These are phyloP conservation scores for Theileria equi DNA, from an alignment of 169 alveolate genomes.

Conservation along the genomic window DNA sequence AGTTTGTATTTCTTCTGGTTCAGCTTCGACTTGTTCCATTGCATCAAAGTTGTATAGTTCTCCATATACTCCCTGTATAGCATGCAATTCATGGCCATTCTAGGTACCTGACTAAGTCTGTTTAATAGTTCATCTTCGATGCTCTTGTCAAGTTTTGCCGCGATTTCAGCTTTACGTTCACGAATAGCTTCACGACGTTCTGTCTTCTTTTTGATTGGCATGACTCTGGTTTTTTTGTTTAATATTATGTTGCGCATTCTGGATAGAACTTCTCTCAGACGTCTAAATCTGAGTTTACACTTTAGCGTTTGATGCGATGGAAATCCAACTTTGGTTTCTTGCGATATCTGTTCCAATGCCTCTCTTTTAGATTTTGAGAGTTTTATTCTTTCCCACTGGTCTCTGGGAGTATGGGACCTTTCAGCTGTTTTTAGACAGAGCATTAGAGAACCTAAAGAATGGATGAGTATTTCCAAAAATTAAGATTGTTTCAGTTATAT, in stretches of 20 bases:
- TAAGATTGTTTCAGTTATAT: not conserved
- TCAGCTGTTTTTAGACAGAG: constrained; percentile 96
- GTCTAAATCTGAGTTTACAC: constrained; percentile 94
- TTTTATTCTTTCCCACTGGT: constrained; percentile 93
- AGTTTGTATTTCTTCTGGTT: constrained; percentile 34
- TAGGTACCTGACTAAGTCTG: constrained; percentile 86
- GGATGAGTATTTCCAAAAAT: not conserved
- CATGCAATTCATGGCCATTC: constrained; percentile 76
- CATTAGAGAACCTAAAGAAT: constrained; percentile 89
- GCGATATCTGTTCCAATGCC: constrained; percentile 92
- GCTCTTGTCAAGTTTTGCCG: constrained; percentile 96
- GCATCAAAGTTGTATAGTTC: constrained; percentile 57
- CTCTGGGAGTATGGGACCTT: constrained; percentile 96
- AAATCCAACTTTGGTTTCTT: constrained; percentile 89
- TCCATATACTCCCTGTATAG: constrained; percentile 50
- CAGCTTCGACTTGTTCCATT: constrained; percentile 23
- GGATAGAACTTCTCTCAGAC: constrained; percentile 91
- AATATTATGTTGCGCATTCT: constrained; percentile 86
- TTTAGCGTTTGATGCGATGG: constrained; percentile 91
- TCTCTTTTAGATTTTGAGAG: constrained; percentile 84
- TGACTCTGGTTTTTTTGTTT: constrained; percentile 66
- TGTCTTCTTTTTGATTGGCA: constrained; percentile 95
- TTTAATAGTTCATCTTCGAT: constrained; percentile 93
- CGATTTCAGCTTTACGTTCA: constrained; percentile 93
- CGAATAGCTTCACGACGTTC: constrained; percentile 97